A percentile compares a stretch with the other conserved stretches of the same genome.
Conservation (phyloP, 2,329 filamentous ascomycete genomes). For the Ustilaginoidea virens region DNA sequence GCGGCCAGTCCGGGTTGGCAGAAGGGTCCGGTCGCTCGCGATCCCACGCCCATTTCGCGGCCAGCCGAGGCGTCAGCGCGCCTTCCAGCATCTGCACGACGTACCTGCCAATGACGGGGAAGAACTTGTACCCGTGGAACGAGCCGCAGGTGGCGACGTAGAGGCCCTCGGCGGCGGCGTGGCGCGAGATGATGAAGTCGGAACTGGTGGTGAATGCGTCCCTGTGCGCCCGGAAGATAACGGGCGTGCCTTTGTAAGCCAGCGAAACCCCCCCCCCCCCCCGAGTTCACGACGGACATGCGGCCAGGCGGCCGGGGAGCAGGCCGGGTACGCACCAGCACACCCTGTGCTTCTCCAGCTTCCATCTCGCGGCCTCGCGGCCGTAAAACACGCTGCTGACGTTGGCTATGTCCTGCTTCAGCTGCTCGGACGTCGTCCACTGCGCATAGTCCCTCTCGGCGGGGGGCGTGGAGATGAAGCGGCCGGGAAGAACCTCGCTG, state of each 20-base stretch:
- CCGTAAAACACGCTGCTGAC: constrained; percentile 45
- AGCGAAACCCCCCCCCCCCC: no score
- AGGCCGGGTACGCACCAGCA: constrained; percentile 40
- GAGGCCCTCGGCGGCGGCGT: constrained; percentile 33
- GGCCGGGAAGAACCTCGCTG: constrained; percentile 34
- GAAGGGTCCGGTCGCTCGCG: constrained; percentile 37
- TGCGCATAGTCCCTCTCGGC: constrained; percentile 40
- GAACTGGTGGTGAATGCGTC: constrained; percentile 46
- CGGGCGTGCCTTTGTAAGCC: no score
- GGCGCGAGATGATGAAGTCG: constrained; percentile 48
- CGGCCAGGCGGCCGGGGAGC: constrained; percentile 3
- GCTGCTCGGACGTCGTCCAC: constrained; percentile 39
- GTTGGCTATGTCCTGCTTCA: constrained; percentile 43
- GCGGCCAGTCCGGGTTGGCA: constrained; percentile 39
- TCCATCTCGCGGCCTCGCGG: constrained; percentile 36
- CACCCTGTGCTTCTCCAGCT: constrained; percentile 45
- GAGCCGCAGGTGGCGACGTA: constrained; percentile 50
- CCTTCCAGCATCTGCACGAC: constrained; percentile 39
- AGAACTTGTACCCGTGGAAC: constrained; percentile 54
- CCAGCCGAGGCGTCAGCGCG: constrained; percentile 25
- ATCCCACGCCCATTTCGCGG: constrained; percentile 41
- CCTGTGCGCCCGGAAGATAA: constrained; percentile 22
- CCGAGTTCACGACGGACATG: no score
- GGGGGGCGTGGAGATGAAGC: constrained; percentile 41
- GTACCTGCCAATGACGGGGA: constrained; percentile 49